Conservation (phyloP, 1,284 basidiomycete species). For the Cutaneotrichosporon cyanovorans region DNA sequence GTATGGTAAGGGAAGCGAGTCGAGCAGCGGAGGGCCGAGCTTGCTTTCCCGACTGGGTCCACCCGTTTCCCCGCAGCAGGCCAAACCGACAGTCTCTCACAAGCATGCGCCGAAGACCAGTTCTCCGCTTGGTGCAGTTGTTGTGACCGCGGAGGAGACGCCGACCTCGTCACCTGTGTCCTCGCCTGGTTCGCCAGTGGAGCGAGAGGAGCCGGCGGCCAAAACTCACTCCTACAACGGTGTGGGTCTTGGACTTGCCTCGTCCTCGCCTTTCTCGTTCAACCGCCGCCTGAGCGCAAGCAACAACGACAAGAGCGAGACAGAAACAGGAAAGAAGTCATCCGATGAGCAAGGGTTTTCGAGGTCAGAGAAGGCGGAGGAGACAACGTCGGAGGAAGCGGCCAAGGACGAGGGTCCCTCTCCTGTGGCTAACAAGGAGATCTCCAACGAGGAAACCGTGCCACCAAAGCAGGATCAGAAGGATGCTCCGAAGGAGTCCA, state of each 20-base stretch:
- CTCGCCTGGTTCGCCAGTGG: not conserved
- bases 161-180: not conserved
- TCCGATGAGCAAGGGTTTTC: not conserved
- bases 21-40: too few species aligned
- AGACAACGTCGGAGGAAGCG: conserved; percentile 1
- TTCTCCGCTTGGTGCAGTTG: conserved; percentile 25
- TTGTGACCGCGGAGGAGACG: conserved; percentile 2
- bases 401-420: not conserved
- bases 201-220: not conserved
- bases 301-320: not conserved
- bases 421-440: not conserved
- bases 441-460: not conserved
- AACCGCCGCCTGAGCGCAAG: not conserved
- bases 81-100: conserved; percentile 5
- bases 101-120: conserved; percentile 38
- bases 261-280: not conserved
- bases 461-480: not conserved
- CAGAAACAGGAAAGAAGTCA: not conserved
- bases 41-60: conserved; percentile 12
- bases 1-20: conserved; percentile 13
- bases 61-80: not conserved
- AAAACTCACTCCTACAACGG: not conserved
- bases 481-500: conserved; percentile 6
- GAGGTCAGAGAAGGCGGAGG: not conserved
- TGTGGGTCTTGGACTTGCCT: conserved; percentile 10